Conservation (phyloP, 2,329 filamentous ascomycete genomes). For the Pyrenochaeta sp. region DNA sequence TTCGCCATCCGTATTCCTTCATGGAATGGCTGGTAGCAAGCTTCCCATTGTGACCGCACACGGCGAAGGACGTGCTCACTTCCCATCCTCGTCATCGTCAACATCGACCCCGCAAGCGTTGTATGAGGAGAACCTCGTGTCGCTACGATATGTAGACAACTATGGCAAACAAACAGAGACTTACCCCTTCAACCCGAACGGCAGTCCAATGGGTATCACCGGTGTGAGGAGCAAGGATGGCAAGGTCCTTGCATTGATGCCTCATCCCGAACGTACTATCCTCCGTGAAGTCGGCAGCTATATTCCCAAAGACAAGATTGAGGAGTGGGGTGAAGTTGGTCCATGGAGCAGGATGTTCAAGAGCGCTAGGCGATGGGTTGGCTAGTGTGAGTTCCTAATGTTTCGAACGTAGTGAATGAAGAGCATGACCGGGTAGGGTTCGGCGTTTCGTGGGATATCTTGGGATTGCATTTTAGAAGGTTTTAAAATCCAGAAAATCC, state of each 20-base stretch:
- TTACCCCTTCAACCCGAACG: slow-evolving; percentile 92
- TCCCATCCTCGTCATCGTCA: slow-evolving; percentile 49
- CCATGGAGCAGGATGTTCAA: slow-evolving; percentile 88
- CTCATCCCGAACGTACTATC: slow-evolving; percentile 90
- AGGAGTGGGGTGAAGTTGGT: slow-evolving; percentile 79
- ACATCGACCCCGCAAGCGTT: slow-evolving; percentile 59
- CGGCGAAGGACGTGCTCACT: slow-evolving; percentile 82
- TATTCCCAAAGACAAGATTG: slow-evolving; percentile 66
- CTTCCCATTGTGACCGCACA: slow-evolving; percentile 90
- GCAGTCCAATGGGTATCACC: slow-evolving; percentile 80
- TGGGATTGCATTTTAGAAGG: too few species aligned
- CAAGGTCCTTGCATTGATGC: slow-evolving; percentile 87
- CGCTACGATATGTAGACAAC: slow-evolving; percentile 88
- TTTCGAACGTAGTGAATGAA: neutral
- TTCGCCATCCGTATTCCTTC: slow-evolving; percentile 78
- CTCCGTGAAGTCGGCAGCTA: slow-evolving; percentile 81
- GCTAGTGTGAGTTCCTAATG: slow-evolving; percentile 53
- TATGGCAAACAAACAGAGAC: slow-evolving; percentile 74
- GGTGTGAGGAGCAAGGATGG: slow-evolving; percentile 80
- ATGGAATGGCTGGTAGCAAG: slow-evolving; percentile 82
- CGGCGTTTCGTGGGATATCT: too few species aligned
- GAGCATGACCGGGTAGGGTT: too few species aligned
- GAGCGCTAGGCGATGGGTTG: slow-evolving; percentile 88
- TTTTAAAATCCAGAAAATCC: too few species aligned
- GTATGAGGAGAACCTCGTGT: slow-evolving; percentile 72